Evolutionary conservation across 306 rosid species (phyloP), one percentile per base, ranked within the genome.

Genomic region (Prunus salicina): DNA sequence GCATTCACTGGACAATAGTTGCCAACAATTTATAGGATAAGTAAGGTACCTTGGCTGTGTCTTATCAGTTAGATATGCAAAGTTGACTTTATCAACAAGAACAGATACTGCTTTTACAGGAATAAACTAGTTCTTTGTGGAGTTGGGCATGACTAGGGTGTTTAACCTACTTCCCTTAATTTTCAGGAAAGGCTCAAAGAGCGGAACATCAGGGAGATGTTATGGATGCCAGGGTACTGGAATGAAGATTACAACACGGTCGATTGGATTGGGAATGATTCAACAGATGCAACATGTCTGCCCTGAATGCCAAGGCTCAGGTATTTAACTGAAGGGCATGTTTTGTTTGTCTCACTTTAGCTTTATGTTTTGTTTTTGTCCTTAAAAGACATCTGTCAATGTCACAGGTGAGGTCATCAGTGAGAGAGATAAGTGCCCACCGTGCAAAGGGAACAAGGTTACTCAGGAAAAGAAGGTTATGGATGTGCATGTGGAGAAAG

Each of bases 231-330:
- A 88, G 62, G 95, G 95, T n/a, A 49, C 88, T 13, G 91, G 97
- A 30, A 81, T 89, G 95, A 91, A 88, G 81, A 52, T 86, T 74
- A 83, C 87, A 47, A 82, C 83, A 68, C 81, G 93, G 62, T 91
- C 82, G 76, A 80, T 91, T 81, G 95, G 93, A 55, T 72, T 83
- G 55, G 92, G 91, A 52, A 88, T 91, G 93, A 79, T 88, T 79
- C 95, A 86, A 67, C 95, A 88, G 76, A 89, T 89, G 95, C 95
- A 91, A 69, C 91, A 86, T 20, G 77, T 87, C 76, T 89, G 93
- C 84, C 78, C 84, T 53, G 95, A 89, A 12, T 89, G 95, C 78
- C 83, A 76, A 80, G 97, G 95, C 80, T 28, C 87, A 25, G 97
- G 97, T 91, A 78, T 41, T 55, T 53, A 84, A 84, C 76, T 51